These are phyloP conservation scores for Eruca vesicaria DNA, from an alignment of 441 rosid genomes.

Conservation along the genomic window DNA sequence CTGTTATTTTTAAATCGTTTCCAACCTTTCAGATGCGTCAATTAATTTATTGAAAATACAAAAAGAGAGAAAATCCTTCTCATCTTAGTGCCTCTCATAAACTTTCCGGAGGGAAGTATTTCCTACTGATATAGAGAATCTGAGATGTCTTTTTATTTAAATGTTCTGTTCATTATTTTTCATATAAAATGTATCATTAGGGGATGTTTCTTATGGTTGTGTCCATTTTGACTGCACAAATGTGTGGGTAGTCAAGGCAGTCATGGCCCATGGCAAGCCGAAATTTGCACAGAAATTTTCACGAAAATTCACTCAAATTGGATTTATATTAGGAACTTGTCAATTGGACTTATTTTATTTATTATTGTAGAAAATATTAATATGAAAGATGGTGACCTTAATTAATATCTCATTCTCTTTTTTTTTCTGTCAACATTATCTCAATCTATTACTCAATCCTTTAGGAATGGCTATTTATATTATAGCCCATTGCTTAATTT, in stretches of 20 bases:
- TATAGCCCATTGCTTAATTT: neutral
- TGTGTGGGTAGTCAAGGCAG: neutral
- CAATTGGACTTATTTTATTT: neutral
- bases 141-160: neutral
- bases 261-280: slow-evolving; percentile 1
- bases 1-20: neutral
- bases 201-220: slow-evolving; percentile 1
- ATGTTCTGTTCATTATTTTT: neutral
- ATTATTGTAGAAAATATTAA: too few species aligned
- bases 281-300: neutral
- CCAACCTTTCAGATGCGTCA: neutral
- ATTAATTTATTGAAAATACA: neutral
- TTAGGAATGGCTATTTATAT: neutral
- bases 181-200: neutral
- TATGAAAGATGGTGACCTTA: too few species aligned
- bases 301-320: neutral
- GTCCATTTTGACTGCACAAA: slow-evolving; percentile 8
- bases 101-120: neutral
- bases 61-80: neutral
- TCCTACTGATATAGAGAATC: neutral
- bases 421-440: neutral
- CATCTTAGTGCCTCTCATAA: neutral
- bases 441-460: neutral
- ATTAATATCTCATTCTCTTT: too few species aligned
- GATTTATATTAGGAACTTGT: neutral